phyloP scores from a whole-genome alignment of 2,329 filamentous ascomycete genomes.

The Seiridium cupressi region DNA sequence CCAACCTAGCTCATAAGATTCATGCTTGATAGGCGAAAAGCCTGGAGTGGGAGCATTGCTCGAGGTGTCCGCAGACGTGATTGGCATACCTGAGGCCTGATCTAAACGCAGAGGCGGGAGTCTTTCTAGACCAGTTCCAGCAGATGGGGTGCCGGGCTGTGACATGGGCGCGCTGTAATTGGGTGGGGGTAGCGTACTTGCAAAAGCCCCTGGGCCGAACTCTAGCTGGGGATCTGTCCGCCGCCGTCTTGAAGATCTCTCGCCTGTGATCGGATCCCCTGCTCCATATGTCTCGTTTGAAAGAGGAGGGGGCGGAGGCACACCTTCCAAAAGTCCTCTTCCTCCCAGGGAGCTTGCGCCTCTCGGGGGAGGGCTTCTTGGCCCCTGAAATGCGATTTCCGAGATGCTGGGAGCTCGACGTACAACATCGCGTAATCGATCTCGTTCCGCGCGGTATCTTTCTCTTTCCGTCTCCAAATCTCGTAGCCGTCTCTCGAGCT shows the following conservation, averaged over 20 bases:
- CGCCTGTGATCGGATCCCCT: conserved; percentile 41
- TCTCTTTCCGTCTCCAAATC: conserved; percentile 63
- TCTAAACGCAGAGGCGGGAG: conserved; percentile 51
- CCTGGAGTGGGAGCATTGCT: conserved; percentile 19
- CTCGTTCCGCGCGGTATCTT: conserved; percentile 71
- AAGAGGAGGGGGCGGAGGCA: conserved; percentile 16
- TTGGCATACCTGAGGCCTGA: conserved; percentile 22
- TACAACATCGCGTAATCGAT: conserved; percentile 68
- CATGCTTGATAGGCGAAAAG: conserved; percentile 26
- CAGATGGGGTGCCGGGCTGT: conserved; percentile 28
- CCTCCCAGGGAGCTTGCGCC: conserved; percentile 34
- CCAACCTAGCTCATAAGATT: conserved; percentile 37
- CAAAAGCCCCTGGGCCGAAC: conserved; percentile 37
- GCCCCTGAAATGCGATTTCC: conserved; percentile 49
- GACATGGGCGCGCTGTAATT: conserved; percentile 31
- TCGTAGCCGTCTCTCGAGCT: conserved; percentile 55
- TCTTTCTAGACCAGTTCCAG: conserved; percentile 33
- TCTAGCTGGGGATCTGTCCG: conserved; percentile 47
- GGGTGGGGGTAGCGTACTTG: conserved; percentile 36
- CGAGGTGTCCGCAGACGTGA: conserved; percentile 18
- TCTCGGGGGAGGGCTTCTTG: conserved; percentile 47
- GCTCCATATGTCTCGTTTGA: conserved; percentile 30
- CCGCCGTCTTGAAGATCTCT: conserved; percentile 44
- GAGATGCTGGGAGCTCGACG: conserved; percentile 56
- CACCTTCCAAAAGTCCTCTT: conserved; percentile 32